Conservation (phyloP, 2,329 filamentous ascomycete genomes). For the Fusarium secorum region DNA sequence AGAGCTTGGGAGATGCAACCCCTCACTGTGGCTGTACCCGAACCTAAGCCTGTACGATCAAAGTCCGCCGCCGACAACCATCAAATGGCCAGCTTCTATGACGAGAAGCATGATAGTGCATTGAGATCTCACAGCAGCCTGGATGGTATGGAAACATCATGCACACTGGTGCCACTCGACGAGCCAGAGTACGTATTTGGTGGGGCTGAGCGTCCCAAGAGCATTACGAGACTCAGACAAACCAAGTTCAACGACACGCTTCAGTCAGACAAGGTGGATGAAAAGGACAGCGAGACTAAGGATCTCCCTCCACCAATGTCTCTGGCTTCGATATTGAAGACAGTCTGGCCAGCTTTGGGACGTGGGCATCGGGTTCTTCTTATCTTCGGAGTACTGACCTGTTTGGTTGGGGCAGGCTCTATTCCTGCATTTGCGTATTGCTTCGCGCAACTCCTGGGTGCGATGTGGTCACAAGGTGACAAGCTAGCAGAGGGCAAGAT, state of each 20-base stretch:
- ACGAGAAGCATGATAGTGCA: slow-evolving; percentile 23
- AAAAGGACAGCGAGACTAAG: not conserved
- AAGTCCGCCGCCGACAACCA: not conserved
- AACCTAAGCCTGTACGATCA: slow-evolving; percentile 2
- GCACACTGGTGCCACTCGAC: slow-evolving; percentile 5
- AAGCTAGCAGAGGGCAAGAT: slow-evolving; percentile 60
- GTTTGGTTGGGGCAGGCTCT: slow-evolving; percentile 69
- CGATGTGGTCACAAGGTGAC: slow-evolving; percentile 67
- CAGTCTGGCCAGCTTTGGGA: slow-evolving; percentile 73
- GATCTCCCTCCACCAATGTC: slow-evolving; percentile 18
- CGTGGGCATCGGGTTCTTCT: slow-evolving; percentile 61
- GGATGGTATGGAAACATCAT: slow-evolving; percentile 5
- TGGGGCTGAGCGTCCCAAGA: slow-evolving; percentile 44
- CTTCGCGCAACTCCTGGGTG: slow-evolving; percentile 74
- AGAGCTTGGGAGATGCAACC: slow-evolving; percentile 33
- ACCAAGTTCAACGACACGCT: not conserved
- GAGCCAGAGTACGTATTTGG: slow-evolving; percentile 35
- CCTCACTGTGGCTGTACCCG: not conserved
- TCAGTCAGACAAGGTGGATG: not conserved
- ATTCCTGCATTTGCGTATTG: slow-evolving; percentile 80
- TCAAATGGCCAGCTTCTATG: not conserved
- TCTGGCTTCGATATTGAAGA: slow-evolving; percentile 50
- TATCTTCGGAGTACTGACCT: slow-evolving; percentile 66
- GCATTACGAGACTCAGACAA: slow-evolving; percentile 26
- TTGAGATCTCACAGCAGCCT: slow-evolving; percentile 12